Evolutionary conservation across 2,329 filamentous ascomycete genomes (phyloP).

Genomic region (Clonostachys solani): DNA sequence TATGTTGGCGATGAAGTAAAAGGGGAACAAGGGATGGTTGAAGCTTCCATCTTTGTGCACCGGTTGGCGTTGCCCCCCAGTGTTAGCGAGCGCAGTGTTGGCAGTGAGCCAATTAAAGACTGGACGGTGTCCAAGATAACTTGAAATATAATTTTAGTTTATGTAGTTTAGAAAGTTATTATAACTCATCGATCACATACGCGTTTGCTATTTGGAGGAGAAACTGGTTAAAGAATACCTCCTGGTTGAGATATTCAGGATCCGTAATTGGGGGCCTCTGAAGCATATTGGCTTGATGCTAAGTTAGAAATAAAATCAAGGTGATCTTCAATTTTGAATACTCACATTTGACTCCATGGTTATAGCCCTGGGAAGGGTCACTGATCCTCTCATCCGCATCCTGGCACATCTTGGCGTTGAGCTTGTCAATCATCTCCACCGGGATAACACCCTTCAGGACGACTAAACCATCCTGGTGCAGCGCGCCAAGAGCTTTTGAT

Average conservation of each 20-base stretch:
- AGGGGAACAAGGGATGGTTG: background rate
- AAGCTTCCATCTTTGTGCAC: background rate
- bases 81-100: background rate
- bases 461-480: background rate
- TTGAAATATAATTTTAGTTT: background rate
- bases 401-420: background rate
- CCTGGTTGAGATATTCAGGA: background rate
- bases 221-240: background rate
- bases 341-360: background rate
- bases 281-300: background rate
- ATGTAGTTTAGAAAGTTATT: background rate
- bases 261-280: background rate
- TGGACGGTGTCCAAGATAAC: background rate
- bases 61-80: background rate
- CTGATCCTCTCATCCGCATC: background rate
- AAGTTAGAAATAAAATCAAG: no score
- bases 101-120: background rate
- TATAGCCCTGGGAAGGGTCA: background rate
- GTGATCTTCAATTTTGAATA: no score
- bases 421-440: background rate
- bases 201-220: background rate
- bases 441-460: background rate
- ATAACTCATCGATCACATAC: background rate
- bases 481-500: background rate
- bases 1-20: background rate